These are phyloP conservation scores for Pneumocystis wakefieldiae DNA, from an alignment of 1,139 yeast genomes.

Conservation along the genomic window DNA sequence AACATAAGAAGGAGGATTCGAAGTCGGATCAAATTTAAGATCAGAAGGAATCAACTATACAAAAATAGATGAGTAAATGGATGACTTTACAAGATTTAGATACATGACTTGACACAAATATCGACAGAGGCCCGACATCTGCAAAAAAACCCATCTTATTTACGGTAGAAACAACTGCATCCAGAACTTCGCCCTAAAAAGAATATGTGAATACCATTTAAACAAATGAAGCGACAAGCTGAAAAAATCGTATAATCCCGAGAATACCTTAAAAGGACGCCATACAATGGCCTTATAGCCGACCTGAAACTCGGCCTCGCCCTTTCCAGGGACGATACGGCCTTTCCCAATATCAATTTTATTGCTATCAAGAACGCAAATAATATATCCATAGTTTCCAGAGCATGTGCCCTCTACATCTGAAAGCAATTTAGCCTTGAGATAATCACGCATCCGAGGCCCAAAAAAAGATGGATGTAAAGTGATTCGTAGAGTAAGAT, in stretches of 20 bases:
- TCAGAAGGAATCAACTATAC: slow-evolving; percentile 66
- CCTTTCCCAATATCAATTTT: slow-evolving; percentile 93
- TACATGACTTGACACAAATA: slow-evolving; percentile 78
- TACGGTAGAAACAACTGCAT: slow-evolving; percentile 86
- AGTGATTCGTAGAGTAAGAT: slow-evolving; percentile 76
- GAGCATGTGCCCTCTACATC: slow-evolving; percentile 99
- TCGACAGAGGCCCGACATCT: slow-evolving; percentile 93
- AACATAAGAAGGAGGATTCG: slow-evolving; percentile 96
- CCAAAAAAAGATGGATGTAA: slow-evolving; percentile 96
- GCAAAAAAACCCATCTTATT: slow-evolving; percentile 95
- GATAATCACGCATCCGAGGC: slow-evolving; percentile 89
- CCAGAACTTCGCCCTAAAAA: slow-evolving; percentile 78
- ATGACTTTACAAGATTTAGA: slow-evolving; percentile 6
- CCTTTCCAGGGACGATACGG: slow-evolving; percentile 71
- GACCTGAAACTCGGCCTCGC: slow-evolving; percentile 93
- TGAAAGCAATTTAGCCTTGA: slow-evolving; percentile 73
- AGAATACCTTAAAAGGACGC: slow-evolving; percentile 92
- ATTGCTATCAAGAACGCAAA: slow-evolving; percentile 90
- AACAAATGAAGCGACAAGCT: too few species aligned
- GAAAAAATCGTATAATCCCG: too few species aligned
- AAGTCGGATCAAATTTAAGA: slow-evolving; percentile 85
- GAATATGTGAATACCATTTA: background rate
- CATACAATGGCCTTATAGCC: slow-evolving; percentile 93
- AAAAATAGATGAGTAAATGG: background rate
- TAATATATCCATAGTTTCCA: slow-evolving; percentile 94